Conservation (phyloP, 1,139 yeast genomes). For the Groenewaldozyma sp. region DNA sequence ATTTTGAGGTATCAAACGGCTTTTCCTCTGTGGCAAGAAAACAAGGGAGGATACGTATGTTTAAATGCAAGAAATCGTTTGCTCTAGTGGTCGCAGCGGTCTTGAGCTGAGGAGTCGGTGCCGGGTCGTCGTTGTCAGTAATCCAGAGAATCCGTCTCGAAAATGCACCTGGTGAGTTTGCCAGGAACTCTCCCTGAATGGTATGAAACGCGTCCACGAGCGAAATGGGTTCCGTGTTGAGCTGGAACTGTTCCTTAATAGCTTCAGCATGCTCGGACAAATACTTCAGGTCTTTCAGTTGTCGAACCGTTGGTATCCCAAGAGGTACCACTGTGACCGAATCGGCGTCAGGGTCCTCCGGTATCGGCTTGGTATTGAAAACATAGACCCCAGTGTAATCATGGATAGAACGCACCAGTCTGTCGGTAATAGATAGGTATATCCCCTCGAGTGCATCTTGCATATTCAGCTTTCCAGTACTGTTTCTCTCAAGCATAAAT, state of each 20-base stretch:
- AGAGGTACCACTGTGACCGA: slow-evolving; percentile 22
- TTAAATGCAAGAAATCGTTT: slow-evolving; percentile 35
- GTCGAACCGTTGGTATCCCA: slow-evolving; percentile 24
- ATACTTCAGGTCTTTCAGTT: slow-evolving; percentile 2
- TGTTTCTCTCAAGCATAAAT: slow-evolving; percentile 21
- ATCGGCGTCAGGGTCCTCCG: slow-evolving; percentile 15
- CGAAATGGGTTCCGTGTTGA: background rate
- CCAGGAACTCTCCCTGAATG: slow-evolving; percentile 22
- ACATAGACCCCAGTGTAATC: slow-evolving; percentile 29
- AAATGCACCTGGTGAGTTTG: slow-evolving; percentile 13
- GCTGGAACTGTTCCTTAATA: background rate
- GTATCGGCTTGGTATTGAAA: slow-evolving; percentile 22
- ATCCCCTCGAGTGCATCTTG: slow-evolving; percentile 26
- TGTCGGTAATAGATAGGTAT: slow-evolving; percentile 23
- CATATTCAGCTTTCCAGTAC: slow-evolving; percentile 12
- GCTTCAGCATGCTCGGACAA: slow-evolving; percentile 10
- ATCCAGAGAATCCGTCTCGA: slow-evolving; percentile 40
- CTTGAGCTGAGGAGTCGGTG: slow-evolving; percentile 24
- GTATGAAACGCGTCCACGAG: slow-evolving; percentile 23
- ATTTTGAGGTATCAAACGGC: slow-evolving; percentile 45
- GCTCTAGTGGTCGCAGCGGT: slow-evolving; percentile 47
- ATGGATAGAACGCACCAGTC: slow-evolving; percentile 23
- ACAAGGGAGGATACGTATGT: slow-evolving; percentile 52
- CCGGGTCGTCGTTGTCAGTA: slow-evolving; percentile 52
- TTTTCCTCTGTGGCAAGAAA: slow-evolving; percentile 38